Evolutionary conservation across 75 land plant genomes (phyloP), one percentile per base, ranked within the genome.

Genomic region (Pseudotsuga menziesii): DNA sequence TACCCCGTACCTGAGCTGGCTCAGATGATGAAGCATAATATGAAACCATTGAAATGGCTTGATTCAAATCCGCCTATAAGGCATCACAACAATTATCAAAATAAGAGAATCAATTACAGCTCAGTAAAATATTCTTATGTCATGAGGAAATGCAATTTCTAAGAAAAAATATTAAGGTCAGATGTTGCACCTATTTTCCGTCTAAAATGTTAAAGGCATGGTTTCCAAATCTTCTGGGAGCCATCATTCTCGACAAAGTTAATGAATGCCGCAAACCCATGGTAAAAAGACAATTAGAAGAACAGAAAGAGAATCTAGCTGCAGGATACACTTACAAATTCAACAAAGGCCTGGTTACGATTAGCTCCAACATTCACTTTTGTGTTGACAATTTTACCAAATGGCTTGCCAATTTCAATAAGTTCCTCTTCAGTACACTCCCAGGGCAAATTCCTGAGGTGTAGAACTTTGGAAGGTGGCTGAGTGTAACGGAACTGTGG

Each of bases 21-120:
- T 95, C 98, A 16, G 93, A 89, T 3, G 98, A 95, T 17, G 98
- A 92, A 35, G 98, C 93, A 83, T 88, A 95, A 73, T 90, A 95
- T 27, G 98, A 89, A 25, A 92, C 86, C 98, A 95, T 95, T 14
- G 87, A 64, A 67, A 95, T 95, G 0, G 98, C 98, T 83, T 92
- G 95, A 78, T 95, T 95, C 56, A 91, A 76, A 52, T 95, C 98
- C 16, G 73, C 88, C 98, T 95, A 83, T 73, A 81, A 67, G 55
- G 22, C 63, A n/a, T n/a, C 20, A 61, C 25, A n/a, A 25, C 22
- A n/a, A 61, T n/a, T 11, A 25, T 48, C 54, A 48, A 48, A 48
- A 12, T 48, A 48, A 48, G 54, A 48, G 1, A 48, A 48, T 9
- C 9, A 2, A 48, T 48, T 48, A 48, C 54, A 9, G 54, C 12